Evolutionary conservation across 345 rosid species (phyloP), one percentile per base, ranked within the genome.

Genomic region (Barbarea vulgaris): DNA sequence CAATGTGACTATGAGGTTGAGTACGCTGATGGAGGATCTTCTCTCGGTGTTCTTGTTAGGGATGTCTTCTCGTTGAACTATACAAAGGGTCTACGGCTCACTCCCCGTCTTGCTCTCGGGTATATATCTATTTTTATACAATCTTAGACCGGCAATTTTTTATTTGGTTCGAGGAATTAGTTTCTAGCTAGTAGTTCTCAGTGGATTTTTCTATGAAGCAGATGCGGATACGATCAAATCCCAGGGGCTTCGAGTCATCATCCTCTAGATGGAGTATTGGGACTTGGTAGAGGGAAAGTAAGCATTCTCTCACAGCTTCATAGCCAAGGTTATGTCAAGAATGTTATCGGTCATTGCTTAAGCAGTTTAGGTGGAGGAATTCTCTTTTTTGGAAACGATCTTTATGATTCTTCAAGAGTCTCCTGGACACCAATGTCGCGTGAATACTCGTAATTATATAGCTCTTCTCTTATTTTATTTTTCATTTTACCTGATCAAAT

Each of bases 11-110:
- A 92, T 21, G 94, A 87, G 84, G 93, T 95, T 75, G 89, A 83
- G 80, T 90, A 92, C 61, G 99, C 97, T 5, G 98, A 95, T 80
- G 90, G 96, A 9, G 97, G 98, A 33, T 95, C 97, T 8, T 92
- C 99, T 66, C 85, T 85, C 4, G 99, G 98, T 24, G 99, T 95
- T 48, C 97, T 95, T 27, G 85, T 95, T 64, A 84, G 75, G 79
- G 99, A 95, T 77, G 76, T 65, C 44, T 90, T 92, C 74, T 80
- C 86, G 64, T 73, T 95, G 78, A 89, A 86, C 66, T 84, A 79
- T 66, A 88, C 89, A 10, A 79, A 80, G 37, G 90, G 96, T 42
- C 70, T 47, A 24, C 78, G 68, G 1, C 87, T 87, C 57, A 82
- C 72, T 47, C 87, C 98, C 61, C 88, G 85, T 74, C 81, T 94